Percentiles rank a stretch among this genome's conserved stretches.
Evolutionary conservation across 495 filamentous ascomycete species (phyloP).

Genomic region (Daldinia loculata): DNA sequence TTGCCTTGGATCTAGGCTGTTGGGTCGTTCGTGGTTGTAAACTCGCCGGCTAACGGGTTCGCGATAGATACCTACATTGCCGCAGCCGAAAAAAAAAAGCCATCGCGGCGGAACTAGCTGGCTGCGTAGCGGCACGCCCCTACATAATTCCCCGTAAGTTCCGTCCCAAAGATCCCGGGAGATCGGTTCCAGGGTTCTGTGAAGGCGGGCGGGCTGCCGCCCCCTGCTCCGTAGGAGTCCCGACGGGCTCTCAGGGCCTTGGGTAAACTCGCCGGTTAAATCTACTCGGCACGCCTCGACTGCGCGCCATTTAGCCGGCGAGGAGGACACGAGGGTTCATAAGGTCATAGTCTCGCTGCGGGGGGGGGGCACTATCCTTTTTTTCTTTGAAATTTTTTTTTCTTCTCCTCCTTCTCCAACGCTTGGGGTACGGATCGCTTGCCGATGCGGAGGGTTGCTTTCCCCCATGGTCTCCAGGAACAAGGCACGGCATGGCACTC

Average conservation of each 20-base stretch:
- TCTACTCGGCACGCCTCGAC: slow-evolving; percentile 30
- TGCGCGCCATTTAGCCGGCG: slow-evolving; percentile 40
- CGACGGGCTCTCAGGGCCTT: slow-evolving; percentile 38
- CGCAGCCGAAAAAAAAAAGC: slow-evolving; percentile 26
- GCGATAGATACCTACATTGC: slow-evolving; percentile 6
- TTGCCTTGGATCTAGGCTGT: slow-evolving; percentile 18
- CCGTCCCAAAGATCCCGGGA: slow-evolving; percentile 34
- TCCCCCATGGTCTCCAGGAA: slow-evolving; percentile 26
- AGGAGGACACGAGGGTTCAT: background rate
- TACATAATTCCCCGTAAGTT: slow-evolving; percentile 16
- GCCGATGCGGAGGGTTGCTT: slow-evolving; percentile 36
- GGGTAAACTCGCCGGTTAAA: slow-evolving; percentile 37
- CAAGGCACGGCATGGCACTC: slow-evolving; percentile 30
- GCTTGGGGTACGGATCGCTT: slow-evolving; percentile 31
- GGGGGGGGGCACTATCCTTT: slow-evolving; percentile 11
- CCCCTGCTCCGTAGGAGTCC: slow-evolving; percentile 19
- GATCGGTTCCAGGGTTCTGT: slow-evolving; percentile 39
- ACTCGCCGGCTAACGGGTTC: slow-evolving; percentile 21
- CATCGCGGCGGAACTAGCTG: slow-evolving; percentile 15
- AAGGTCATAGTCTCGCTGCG: slow-evolving; percentile 3
- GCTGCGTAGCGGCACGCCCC: background rate
- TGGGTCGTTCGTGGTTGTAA: background rate
- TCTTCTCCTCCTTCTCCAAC: slow-evolving; percentile 27
- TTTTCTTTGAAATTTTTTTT: slow-evolving; percentile 1
- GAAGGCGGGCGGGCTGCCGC: slow-evolving; percentile 9